A percentile compares a stretch with the other conserved stretches of the same genome.
Conservation (phyloP, 2,329 filamentous ascomycete genomes). For the Fusarium udum region DNA sequence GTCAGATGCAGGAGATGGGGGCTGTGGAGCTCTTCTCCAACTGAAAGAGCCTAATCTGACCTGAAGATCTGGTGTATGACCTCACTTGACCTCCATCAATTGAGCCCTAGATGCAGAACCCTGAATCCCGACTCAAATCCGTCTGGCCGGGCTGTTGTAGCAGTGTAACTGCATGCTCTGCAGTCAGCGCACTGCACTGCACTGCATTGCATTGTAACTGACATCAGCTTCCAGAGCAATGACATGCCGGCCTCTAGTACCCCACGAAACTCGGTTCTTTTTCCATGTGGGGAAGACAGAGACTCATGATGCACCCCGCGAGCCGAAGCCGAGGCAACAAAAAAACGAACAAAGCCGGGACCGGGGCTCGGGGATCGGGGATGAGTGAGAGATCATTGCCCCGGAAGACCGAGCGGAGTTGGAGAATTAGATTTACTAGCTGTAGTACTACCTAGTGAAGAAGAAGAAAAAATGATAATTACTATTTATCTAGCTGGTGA, state of each 20-base stretch:
- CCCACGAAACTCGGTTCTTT: conserved; percentile 23
- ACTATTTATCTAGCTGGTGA: not conserved
- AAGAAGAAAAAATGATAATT: not conserved
- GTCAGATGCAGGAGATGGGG: conserved; percentile 9
- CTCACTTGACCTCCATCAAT: conserved; percentile 9
- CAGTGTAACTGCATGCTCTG: conserved; percentile 3
- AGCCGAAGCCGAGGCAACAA: conserved; percentile 45
- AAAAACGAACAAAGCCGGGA: conserved; percentile 20
- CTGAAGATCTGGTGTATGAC: conserved; percentile 10
- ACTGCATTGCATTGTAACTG: not conserved
- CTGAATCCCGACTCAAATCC: conserved; percentile 26
- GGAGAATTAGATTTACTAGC: conserved; percentile 11
- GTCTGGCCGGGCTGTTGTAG: conserved; percentile 24
- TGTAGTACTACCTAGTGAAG: not conserved
- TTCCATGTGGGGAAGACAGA: conserved; percentile 29
- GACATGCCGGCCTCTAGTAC: not conserved
- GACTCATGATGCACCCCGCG: conserved; percentile 29
- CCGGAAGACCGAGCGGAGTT: conserved; percentile 31
- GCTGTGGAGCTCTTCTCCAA: conserved; percentile 35
- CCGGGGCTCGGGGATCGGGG: conserved; percentile 37
- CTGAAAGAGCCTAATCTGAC: conserved; percentile 6
- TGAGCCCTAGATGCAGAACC: conserved; percentile 3
- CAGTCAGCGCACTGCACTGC: not conserved
- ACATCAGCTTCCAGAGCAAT: not conserved
- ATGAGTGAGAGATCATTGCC: conserved; percentile 29